phyloP scores from a whole-genome alignment of 108 stramenopile species.

The Conticribra weissflogii region DNA sequence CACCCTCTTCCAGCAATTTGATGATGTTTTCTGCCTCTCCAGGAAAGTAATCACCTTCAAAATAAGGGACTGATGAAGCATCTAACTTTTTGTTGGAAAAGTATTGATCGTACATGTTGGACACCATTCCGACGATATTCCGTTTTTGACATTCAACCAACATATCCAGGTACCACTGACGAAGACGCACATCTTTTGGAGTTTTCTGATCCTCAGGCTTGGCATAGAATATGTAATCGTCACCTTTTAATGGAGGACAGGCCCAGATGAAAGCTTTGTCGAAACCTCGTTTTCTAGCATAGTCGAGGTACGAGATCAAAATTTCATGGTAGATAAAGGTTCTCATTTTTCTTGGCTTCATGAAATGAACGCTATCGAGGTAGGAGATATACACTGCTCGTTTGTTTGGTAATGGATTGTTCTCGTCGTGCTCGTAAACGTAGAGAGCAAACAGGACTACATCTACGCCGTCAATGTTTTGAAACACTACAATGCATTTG shows the following conservation, averaged over 20 bases:
- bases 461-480: constrained; percentile 92
- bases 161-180: constrained; percentile 97
- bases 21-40: constrained; percentile 98
- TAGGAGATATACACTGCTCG: constrained; percentile 92
- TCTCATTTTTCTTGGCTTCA: constrained; percentile 88
- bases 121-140: constrained; percentile 86
- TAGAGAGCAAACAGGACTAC: constrained; percentile 92
- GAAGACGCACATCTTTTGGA: constrained; percentile 86
- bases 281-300: constrained; percentile 86
- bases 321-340: constrained; percentile 97
- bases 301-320: constrained; percentile 94
- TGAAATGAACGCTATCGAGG: constrained; percentile 93
- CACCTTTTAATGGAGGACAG: constrained; percentile 97
- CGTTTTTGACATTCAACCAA: constrained; percentile 88
- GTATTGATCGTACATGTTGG: constrained; percentile 96
- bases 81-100: constrained; percentile 80
- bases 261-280: constrained; percentile 97
- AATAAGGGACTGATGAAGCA: constrained; percentile 92
- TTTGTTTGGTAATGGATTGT: constrained; percentile 90
- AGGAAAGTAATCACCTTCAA: constrained; percentile 99
- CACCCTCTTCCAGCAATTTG: constrained; percentile 83
- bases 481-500: constrained; percentile 95
- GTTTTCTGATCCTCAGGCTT: constrained; percentile 98
- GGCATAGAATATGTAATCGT: constrained; percentile 99
- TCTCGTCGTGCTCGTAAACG: constrained; percentile 89